Evolutionary conservation across 495 filamentous ascomycete species (phyloP).

Genomic region (Hyaloscypha bicolor): DNA sequence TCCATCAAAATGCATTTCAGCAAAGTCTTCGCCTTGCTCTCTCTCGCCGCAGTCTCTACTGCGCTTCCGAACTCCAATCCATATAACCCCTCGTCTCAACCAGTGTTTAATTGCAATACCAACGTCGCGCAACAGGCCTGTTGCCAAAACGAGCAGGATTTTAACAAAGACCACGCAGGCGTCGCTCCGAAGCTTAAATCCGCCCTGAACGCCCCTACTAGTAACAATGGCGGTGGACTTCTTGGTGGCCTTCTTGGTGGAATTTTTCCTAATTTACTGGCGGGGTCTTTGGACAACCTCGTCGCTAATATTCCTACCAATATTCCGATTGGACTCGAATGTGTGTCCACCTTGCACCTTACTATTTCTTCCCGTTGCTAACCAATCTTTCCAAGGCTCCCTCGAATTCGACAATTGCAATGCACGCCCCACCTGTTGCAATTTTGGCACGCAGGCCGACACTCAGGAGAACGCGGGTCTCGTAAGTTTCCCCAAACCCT

Average conservation of each 20-base stretch:
- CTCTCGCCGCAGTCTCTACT: neutral
- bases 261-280: neutral
- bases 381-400: neutral
- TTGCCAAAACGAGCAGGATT: neutral
- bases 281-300: neutral
- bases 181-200: no score
- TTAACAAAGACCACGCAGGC: no score
- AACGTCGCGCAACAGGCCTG: neutral
- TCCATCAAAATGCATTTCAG: slow-evolving; percentile 16
- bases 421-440: neutral
- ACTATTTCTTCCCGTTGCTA: neutral
- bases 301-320: neutral
- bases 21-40: slow-evolving; percentile 14
- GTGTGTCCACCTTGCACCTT: neutral
- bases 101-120: neutral
- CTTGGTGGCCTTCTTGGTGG: no score
- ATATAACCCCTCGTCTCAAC: neutral
- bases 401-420: neutral
- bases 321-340: neutral
- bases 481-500: neutral
- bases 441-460: neutral
- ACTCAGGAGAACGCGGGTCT: neutral
- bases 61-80: neutral
- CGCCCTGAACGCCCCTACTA: no score
- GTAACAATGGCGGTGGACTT: no score